A percentile compares a stretch with the other conserved stretches of the same genome.
Evolutionary conservation across 441 rosid genomes (phyloP).

Genomic region (Kokia cookei): DNA sequence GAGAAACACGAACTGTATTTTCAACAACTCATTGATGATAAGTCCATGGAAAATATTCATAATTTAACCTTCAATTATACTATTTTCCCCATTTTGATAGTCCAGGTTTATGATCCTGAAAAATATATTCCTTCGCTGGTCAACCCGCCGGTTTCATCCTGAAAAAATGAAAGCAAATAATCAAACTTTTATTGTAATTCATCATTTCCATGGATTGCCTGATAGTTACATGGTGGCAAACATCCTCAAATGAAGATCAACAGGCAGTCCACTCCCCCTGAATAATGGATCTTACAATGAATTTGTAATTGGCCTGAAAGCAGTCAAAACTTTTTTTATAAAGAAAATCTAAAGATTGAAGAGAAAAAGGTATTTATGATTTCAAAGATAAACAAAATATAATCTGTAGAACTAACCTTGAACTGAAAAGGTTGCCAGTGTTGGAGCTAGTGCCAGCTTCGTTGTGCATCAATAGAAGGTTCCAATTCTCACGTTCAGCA

Average conservation of each 20-base stretch:
- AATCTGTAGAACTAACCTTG: neutral
- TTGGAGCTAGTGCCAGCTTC: neutral
- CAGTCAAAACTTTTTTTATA: neutral
- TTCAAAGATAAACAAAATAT: neutral
- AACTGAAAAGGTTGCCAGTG: neutral
- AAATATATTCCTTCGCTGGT: too few relatives aligned
- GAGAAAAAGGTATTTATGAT: neutral
- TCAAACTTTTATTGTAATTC: too few relatives aligned
- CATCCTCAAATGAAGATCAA: slow-evolving; percentile 36
- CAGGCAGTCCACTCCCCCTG: slow-evolving; percentile 23
- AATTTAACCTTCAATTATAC: too few relatives aligned
- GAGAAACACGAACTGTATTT: too few relatives aligned
- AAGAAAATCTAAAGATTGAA: neutral
- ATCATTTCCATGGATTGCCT: neutral
- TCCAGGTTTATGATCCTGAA: too few relatives aligned
- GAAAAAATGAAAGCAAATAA: too few relatives aligned
- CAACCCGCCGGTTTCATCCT: too few relatives aligned
- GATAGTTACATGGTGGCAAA: neutral
- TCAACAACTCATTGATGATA: too few relatives aligned
- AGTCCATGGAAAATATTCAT: too few relatives aligned
- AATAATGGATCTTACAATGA: slow-evolving; percentile 25
- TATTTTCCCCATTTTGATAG: too few relatives aligned
- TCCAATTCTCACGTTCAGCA: neutral
- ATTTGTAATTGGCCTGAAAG: slow-evolving; percentile 13
- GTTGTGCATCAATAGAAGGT: neutral